Percentiles rank a stretch among this genome's conserved stretches.
phyloP scores from a whole-genome alignment of 1,284 basidiomycete genomes.

The Ceratobasidium sp. region DNA sequence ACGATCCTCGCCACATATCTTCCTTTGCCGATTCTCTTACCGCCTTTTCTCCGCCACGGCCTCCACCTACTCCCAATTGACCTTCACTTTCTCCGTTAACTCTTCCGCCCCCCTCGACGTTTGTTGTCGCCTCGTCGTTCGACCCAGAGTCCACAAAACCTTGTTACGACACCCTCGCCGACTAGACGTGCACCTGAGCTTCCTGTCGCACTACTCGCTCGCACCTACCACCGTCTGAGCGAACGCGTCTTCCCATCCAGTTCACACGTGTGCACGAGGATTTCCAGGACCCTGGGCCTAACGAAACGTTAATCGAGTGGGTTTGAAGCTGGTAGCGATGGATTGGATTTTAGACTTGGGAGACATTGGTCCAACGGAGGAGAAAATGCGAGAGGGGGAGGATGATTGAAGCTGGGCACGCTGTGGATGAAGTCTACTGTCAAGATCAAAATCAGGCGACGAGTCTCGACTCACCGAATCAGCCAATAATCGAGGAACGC shows the following conservation, averaged over 20 bases:
- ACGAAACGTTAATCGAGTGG: too few relatives aligned
- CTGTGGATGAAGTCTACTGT: too few relatives aligned
- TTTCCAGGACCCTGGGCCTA: too few relatives aligned
- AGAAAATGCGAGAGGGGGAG: too few relatives aligned
- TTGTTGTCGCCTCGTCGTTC: neutral
- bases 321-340: too few relatives aligned
- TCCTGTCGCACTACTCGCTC: conserved; percentile 13
- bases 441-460: too few relatives aligned
- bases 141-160: conserved; percentile 13
- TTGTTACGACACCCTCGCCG: conserved; percentile 13
- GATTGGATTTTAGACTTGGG: too few relatives aligned
- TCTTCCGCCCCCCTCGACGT: neutral
- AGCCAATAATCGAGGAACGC: too few relatives aligned
- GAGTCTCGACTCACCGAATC: too few relatives aligned
- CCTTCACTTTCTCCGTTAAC: neutral
- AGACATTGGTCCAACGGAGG: too few relatives aligned
- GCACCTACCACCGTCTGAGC: conserved; percentile 6
- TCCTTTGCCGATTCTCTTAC: neutral
- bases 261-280: too few relatives aligned
- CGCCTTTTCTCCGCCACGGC: neutral
- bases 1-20: neutral
- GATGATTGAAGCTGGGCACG: too few relatives aligned
- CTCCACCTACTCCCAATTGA: neutral
- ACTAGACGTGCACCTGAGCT: neutral
- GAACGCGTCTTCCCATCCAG: neutral